These are phyloP conservation scores for Venustampulla echinocandica DNA, from an alignment of 495 filamentous ascomycete genomes.

Conservation along the genomic window DNA sequence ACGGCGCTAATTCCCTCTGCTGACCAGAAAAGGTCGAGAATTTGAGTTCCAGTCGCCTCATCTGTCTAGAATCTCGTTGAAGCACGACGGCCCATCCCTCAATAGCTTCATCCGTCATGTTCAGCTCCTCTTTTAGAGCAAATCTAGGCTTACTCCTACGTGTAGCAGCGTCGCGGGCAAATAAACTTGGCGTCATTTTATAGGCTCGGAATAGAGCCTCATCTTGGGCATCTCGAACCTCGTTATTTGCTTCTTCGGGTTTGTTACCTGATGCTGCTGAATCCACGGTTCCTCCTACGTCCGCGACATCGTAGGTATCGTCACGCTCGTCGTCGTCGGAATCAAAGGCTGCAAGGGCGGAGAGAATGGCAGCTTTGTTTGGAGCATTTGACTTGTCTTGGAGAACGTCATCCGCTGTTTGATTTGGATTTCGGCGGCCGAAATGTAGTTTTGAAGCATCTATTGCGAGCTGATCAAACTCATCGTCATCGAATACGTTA, in stretches of 20 bases:
- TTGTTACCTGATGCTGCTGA: constrained; percentile 33
- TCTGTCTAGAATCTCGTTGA: constrained; percentile 53
- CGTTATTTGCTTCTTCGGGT: constrained; percentile 29
- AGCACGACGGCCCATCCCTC: constrained; percentile 94
- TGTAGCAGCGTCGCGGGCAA: constrained; percentile 59
- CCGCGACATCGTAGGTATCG: constrained; percentile 88
- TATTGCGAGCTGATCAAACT: constrained; percentile 63
- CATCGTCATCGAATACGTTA: constrained; percentile 74
- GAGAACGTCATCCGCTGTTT: constrained; percentile 54
- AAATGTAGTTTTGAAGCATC: constrained; percentile 57
- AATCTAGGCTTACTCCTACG: constrained; percentile 52
- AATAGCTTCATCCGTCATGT: constrained; percentile 87
- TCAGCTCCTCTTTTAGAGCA: constrained; percentile 64
- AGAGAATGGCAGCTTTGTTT: constrained; percentile 81
- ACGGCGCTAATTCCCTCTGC: constrained; percentile 53
- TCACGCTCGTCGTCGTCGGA: constrained; percentile 94
- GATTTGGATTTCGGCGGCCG: constrained; percentile 56
- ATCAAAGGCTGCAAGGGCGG: constrained; percentile 86
- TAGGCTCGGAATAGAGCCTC: constrained; percentile 61
- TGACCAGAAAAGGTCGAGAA: constrained; percentile 50
- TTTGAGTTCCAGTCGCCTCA: constrained; percentile 56
- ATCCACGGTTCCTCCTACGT: constrained; percentile 76
- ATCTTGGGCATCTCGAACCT: constrained; percentile 31
- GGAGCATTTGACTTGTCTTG: constrained; percentile 43
- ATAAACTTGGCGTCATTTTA: constrained; percentile 50